Base-by-base conservation (phyloP, 345 rosid genomes). In the Corchorus olitorius region DNA sequence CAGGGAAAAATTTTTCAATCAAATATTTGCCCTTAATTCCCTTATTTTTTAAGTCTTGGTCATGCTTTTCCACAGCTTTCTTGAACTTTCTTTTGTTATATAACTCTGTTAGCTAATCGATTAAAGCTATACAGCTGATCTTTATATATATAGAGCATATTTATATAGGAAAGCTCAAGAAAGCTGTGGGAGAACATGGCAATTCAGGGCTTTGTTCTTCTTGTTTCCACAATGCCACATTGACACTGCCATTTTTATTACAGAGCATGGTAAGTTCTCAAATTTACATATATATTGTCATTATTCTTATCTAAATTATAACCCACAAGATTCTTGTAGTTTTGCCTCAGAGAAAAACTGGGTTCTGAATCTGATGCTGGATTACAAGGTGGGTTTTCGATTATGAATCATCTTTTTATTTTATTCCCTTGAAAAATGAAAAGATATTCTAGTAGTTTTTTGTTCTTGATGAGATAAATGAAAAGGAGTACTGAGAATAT, bases 61-160 rank as follows among this genome's bases (percentile, higher is more conserved):
- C 94, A 89, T 89, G 92, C 88, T 91, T 81, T 91, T 91, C 94
- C 94, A 91, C 94, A 89, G 94, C 94, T 91, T 91, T 91, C 94
- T 91, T 91, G 94, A 91, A 91, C 94, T 91, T 80, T 86, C 77
- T 65, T 16, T 37, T 46, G 49, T 48, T 27, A 34, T 22, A 53
- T 50, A 49, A 16, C 58, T 55, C 22, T 67, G 16, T 11, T n/a
- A 39, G 50, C 20, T 65, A 45, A 65, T 35, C 5, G 22, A 60
- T n/a, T 8, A 60, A 8, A 39, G 6, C 54, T 33, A 0, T 0
- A 27, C 27, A 27, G 27, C 27, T 27, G 27, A 9, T 5, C 6
- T 33, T 7, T 12, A 8, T 39, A 8, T 39, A 19, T 61, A 12
- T 16, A 49, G 13, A 35, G 19, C 53, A 22, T 64, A 27, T 27